Evolutionary conservation across 345 rosid species (phyloP).

Genomic region (Corchorus olitorius): DNA sequence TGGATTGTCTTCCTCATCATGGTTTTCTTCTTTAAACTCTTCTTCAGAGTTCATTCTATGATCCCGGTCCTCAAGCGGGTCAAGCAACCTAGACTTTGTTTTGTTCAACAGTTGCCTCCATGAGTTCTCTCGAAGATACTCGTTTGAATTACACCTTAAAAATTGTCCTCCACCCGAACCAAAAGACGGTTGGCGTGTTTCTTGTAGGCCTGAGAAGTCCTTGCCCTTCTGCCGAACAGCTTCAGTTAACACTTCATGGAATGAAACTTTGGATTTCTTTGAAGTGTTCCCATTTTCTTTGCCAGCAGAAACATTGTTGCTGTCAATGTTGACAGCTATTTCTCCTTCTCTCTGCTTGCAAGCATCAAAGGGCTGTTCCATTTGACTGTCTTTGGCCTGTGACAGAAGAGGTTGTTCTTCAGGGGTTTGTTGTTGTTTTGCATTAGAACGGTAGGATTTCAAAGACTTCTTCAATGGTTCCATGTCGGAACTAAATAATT

Average conservation of each 20-base stretch:
- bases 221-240: constrained; percentile 28
- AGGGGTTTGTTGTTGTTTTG: constrained; percentile 21
- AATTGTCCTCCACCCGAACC: neutral
- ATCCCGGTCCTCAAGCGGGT: constrained; percentile 35
- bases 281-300: constrained; percentile 24
- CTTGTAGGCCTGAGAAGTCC: constrained; percentile 9
- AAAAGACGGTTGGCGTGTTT: neutral
- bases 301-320: neutral
- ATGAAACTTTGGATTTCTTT: constrained; percentile 30
- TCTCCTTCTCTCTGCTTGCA: constrained; percentile 24
- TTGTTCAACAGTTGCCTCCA: constrained; percentile 37
- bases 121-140: constrained; percentile 22
- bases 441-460: constrained; percentile 19
- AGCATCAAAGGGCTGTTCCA: constrained; percentile 9
- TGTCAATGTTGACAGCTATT: constrained; percentile 30
- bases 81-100: constrained; percentile 49
- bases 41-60: constrained; percentile 13
- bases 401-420: constrained; percentile 29
- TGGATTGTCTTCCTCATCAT: constrained; percentile 34
- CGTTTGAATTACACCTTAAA: neutral
- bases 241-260: constrained; percentile 34
- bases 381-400: constrained; percentile 14
- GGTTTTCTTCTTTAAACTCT: neutral
- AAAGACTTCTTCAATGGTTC: constrained; percentile 29
- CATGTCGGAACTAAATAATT: constrained; percentile 12